A percentile compares a stretch with the other conserved stretches of the same genome.
Conservation (phyloP, 345 rosid genomes). For the Bruguiera parviflora region DNA sequence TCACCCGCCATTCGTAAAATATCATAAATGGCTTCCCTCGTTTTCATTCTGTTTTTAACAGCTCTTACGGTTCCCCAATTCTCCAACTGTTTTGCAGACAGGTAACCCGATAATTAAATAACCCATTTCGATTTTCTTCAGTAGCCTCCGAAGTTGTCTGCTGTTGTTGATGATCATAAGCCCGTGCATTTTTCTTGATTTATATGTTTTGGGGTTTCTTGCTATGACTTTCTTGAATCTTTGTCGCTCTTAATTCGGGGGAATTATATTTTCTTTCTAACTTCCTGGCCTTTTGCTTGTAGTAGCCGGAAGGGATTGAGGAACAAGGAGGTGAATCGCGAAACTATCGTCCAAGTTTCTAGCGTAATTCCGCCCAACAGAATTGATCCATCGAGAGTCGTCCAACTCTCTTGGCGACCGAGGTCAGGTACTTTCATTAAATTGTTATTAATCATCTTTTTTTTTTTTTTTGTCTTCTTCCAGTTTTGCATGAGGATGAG, state of each 20-base stretch:
- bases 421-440: conserved; percentile 76
- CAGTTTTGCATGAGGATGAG: neutral
- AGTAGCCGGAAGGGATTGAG: conserved; percentile 69
- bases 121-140: conserved; percentile 5
- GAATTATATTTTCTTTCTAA: neutral
- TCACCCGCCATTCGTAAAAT: too few species aligned
- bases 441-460: conserved; percentile 2
- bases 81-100: conserved; percentile 26
- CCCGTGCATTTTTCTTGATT: too few species aligned
- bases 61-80: conserved; percentile 18
- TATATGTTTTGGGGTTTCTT: neutral
- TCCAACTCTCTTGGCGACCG: conserved; percentile 83
- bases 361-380: conserved; percentile 35
- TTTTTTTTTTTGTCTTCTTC: neutral
- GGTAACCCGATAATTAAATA: conserved; percentile 24
- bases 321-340: conserved; percentile 30
- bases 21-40: conserved; percentile 29
- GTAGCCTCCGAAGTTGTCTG: neutral
- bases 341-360: conserved; percentile 21
- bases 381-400: conserved; percentile 60
- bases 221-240: neutral
- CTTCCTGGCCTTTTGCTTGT: conserved; percentile 11
- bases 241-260: neutral
- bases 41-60: conserved; percentile 18
- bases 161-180: neutral